Evolutionary conservation across 2,329 filamentous ascomycete species (phyloP).

Genomic region (Penicillium sp.): DNA sequence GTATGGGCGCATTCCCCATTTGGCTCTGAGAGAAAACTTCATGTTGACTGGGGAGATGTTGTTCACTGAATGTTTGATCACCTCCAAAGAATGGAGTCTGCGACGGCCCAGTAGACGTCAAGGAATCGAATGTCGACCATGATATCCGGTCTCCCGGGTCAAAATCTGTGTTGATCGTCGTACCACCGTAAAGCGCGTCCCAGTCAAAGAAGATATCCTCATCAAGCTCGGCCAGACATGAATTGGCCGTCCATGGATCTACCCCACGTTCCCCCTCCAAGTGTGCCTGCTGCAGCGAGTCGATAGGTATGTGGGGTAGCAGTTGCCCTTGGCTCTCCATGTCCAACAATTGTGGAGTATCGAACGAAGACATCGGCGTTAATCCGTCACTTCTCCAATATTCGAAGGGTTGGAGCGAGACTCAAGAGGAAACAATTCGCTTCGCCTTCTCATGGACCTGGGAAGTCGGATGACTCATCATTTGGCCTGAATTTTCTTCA

Average conservation of each 20-base stretch:
- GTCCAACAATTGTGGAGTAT: neutral
- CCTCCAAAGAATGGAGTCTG: neutral
- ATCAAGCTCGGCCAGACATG: neutral
- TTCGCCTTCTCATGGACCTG: neutral
- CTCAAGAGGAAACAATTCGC: neutral
- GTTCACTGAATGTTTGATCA: neutral
- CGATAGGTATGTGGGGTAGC: neutral
- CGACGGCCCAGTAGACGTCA: neutral
- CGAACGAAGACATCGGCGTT: neutral
- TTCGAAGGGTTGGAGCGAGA: neutral
- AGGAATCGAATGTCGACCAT: neutral
- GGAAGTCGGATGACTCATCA: constrained; percentile 6
- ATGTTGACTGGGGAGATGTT: neutral
- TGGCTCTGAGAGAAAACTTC: neutral
- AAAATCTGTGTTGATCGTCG: neutral
- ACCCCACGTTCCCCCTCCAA: constrained; percentile 7
- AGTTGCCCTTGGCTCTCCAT: neutral
- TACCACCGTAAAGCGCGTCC: constrained; percentile 13
- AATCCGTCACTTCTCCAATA: neutral
- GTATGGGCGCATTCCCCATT: neutral
- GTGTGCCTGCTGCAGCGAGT: neutral
- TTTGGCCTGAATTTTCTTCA: neutral
- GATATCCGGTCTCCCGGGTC: neutral
- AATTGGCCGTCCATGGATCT: neutral
- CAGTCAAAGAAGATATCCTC: constrained; percentile 19